Percentiles rank a stretch among this genome's conserved stretches.
Evolutionary conservation across 495 filamentous ascomycete genomes (phyloP).

Genomic region (Hyaloscypha hepaticicola): DNA sequence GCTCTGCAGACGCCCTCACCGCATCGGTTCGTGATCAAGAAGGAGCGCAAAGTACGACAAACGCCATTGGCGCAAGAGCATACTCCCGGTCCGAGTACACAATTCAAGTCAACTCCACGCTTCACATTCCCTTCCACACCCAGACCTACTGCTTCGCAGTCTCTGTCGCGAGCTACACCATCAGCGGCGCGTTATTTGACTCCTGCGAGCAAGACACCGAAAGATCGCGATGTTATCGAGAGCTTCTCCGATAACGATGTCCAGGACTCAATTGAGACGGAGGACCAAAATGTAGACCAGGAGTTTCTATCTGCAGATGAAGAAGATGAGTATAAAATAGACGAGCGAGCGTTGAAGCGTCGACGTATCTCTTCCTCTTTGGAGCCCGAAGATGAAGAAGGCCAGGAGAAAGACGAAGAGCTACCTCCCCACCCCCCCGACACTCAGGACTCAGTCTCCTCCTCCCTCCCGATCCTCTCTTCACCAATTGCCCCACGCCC

Average conservation of each 20-base stretch:
- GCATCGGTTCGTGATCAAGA: conserved; percentile 33
- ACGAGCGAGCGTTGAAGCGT: conserved; percentile 25
- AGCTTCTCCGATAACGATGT: conserved; percentile 14
- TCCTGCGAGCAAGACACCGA: conserved; percentile 13
- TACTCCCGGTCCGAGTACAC: conserved; percentile 20
- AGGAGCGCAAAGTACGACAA: conserved; percentile 16
- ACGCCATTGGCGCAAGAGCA: conserved; percentile 15
- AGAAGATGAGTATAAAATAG: conserved; percentile 27
- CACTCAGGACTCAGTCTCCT: conserved; percentile 11
- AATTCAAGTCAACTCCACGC: conserved; percentile 33
- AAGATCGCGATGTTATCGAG: conserved; percentile 25
- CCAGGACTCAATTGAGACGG: conserved; percentile 26
- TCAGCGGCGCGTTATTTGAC: conserved; percentile 25
- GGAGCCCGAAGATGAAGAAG: not conserved
- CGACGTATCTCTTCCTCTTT: conserved; percentile 23
- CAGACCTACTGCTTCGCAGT: conserved; percentile 19
- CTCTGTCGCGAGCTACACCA: conserved; percentile 18
- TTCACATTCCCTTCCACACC: conserved; percentile 30
- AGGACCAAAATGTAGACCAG: conserved; percentile 14
- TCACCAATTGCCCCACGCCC: conserved; percentile 24
- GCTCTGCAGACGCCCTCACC: conserved; percentile 31
- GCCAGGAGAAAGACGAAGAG: conserved; percentile 8
- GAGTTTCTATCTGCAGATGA: conserved; percentile 17
- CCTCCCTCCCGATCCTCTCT: conserved; percentile 25
- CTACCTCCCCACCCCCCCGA: not conserved